Conservation (phyloP, 2,329 filamentous ascomycete species). For the Cordyceps fumosorosea region DNA sequence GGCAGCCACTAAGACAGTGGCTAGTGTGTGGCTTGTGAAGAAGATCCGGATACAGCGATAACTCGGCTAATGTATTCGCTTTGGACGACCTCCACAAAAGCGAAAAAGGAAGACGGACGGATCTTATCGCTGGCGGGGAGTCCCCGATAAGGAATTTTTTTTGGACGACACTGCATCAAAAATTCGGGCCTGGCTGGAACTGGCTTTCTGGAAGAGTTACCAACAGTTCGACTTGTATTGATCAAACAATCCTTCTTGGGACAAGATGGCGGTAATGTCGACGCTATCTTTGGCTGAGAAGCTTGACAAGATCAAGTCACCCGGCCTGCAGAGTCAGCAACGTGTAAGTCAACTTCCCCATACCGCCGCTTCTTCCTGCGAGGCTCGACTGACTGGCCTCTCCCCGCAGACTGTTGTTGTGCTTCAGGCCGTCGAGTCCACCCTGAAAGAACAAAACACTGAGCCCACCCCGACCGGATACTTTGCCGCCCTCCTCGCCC, state of each 20-base stretch:
- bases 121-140: slow-evolving; percentile 18
- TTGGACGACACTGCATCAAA: slow-evolving; percentile 11
- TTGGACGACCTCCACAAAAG: neutral
- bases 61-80: slow-evolving; percentile 13
- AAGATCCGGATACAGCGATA: slow-evolving; percentile 26
- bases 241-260: slow-evolving; percentile 16
- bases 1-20: neutral
- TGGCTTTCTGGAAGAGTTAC: neutral
- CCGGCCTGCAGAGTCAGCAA: slow-evolving; percentile 91
- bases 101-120: neutral
- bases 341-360: slow-evolving; percentile 55
- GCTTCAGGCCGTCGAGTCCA: slow-evolving; percentile 86
- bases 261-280: slow-evolving; percentile 46
- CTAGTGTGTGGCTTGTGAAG: slow-evolving; percentile 10
- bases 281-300: slow-evolving; percentile 67
- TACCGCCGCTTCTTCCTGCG: neutral
- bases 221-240: neutral
- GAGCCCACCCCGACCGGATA: slow-evolving; percentile 83
- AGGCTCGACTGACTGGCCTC: slow-evolving; percentile 4
- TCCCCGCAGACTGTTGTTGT: slow-evolving; percentile 53
- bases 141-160: slow-evolving; percentile 21
- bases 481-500: slow-evolving; percentile 87
- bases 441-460: slow-evolving; percentile 79
- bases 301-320: slow-evolving; percentile 94
- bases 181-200: slow-evolving; percentile 7